Evolutionary conservation across 1,139 yeast species (phyloP), one percentile per base, ranked within the genome.

Genomic region (Candida mesenterica): DNA sequence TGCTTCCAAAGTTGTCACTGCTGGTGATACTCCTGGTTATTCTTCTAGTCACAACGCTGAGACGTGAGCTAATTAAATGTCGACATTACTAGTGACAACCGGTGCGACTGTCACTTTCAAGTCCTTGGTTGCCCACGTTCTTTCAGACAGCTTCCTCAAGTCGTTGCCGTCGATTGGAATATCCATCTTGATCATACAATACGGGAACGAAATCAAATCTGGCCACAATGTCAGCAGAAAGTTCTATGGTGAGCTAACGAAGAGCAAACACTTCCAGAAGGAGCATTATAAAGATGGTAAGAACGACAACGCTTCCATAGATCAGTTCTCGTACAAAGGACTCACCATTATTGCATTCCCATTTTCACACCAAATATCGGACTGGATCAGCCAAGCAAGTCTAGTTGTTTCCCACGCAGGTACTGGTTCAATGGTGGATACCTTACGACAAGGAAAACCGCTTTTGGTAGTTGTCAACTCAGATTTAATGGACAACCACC

Each of bases 351-450:
- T 20, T n/a, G 79, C 78, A 3, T 62, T 81, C 22, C 70, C 77
- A 1, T 79, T 78, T 52, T 64, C 76, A 4, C 45, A 58, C 2
- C 64, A 45, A 53, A 82, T 49, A 51, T 57, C 31, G 33, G 45
- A 6, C 41, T 75, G 42, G 54, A 72, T 82, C 1, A 25, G 47
- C 0, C 30, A 52, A 3, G 62, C 75, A 1, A 79, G 79, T 37
- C 49, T 86, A 30, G 84, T 90, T 5, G 71, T 92, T 9, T 81
- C 96, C 1, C 97, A 92, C 56, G 97, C 96, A 0, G 97, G 94
- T 2, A 87, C 97, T 0, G 98, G 98, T 2, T 85, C 96, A 0
- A 85, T 92, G 7, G 59, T 92, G 15, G 98, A 92, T 50, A 73
- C 86, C 0, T 59, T 88, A 25, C 66, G 90, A 15, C 56, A 66